These are phyloP conservation scores for Iris macrosiphon DNA, from an alignment of 106 monocot species.

Conservation along the genomic window DNA sequence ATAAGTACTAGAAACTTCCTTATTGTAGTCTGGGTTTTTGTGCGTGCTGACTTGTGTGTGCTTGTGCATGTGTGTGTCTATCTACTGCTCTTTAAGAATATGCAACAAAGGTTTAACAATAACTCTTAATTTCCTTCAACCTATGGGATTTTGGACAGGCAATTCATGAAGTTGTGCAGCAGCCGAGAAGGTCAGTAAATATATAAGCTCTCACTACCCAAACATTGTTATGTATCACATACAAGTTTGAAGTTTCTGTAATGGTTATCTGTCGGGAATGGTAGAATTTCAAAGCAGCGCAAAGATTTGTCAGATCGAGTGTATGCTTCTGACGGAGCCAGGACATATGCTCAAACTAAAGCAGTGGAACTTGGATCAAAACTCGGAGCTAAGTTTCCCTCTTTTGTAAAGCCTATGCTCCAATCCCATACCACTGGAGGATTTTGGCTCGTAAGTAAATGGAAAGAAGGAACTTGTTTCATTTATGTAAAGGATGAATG, in stretches of 20 bases:
- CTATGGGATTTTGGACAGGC: too few relatives aligned
- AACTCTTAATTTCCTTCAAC: too few relatives aligned
- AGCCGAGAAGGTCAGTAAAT: slow-evolving; percentile 28
- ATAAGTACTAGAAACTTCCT: too few relatives aligned
- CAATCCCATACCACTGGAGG: slow-evolving; percentile 90
- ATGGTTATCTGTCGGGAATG: not conserved
- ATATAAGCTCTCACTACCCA: not conserved
- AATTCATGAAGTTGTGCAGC: slow-evolving; percentile 6
- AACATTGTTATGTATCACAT: not conserved
- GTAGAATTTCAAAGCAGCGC: slow-evolving; percentile 10
- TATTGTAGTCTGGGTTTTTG: too few relatives aligned
- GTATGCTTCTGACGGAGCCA: slow-evolving; percentile 71
- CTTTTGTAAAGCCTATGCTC: slow-evolving; percentile 77
- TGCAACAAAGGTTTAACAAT: too few relatives aligned
- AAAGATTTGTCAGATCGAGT: slow-evolving; percentile 37
- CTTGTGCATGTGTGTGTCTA: too few relatives aligned
- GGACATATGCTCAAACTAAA: slow-evolving; percentile 41
- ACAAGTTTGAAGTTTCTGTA: not conserved
- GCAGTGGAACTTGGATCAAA: slow-evolving; percentile 40
- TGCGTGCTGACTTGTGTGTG: too few relatives aligned
- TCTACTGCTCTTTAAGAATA: too few relatives aligned
- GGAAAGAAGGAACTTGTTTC: too few relatives aligned
- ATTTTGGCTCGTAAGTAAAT: slow-evolving; percentile 54
- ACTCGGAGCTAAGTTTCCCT: slow-evolving; percentile 32
- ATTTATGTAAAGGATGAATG: too few relatives aligned